Conservation (phyloP, 768 basidiomycete species). For the Pulveroboletus sp. region DNA sequence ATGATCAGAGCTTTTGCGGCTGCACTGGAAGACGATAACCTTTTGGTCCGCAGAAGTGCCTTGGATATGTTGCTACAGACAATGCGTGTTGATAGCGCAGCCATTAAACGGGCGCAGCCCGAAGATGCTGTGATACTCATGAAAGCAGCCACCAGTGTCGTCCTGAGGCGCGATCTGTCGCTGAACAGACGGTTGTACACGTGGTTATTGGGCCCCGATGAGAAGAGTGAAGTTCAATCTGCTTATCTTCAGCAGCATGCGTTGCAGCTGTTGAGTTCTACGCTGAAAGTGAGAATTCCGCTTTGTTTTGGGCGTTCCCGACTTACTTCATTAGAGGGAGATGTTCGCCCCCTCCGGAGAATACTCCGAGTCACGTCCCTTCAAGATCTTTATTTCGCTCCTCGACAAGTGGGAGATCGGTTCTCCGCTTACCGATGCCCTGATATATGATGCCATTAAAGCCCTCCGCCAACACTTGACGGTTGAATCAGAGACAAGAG, state of each 20-base stretch:
- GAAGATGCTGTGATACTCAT: slow-evolving; percentile 82
- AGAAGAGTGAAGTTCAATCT: slow-evolving; percentile 70
- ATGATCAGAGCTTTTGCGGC: slow-evolving; percentile 93
- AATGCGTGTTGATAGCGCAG: slow-evolving; percentile 66
- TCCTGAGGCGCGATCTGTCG: slow-evolving; percentile 87
- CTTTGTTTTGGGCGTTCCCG: slow-evolving; percentile 3
- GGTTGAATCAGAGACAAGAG: slow-evolving; percentile 46
- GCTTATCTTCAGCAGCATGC: slow-evolving; percentile 64
- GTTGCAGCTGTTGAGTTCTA: slow-evolving; percentile 63
- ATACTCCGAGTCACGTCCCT: slow-evolving; percentile 79
- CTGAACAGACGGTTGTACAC: slow-evolving; percentile 89
- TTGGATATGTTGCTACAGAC: slow-evolving; percentile 82
- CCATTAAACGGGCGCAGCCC: slow-evolving; percentile 60
- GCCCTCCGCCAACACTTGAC: slow-evolving; percentile 58
- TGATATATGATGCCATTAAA: slow-evolving; percentile 77
- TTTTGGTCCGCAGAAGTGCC: slow-evolving; percentile 81
- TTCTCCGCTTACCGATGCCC: slow-evolving; percentile 64
- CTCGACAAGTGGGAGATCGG: slow-evolving; percentile 98
- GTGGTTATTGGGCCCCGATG: slow-evolving; percentile 86
- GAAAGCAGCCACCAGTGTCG: slow-evolving; percentile 81
- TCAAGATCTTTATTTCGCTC: slow-evolving; percentile 92
- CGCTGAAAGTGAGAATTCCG: slow-evolving; percentile 53
- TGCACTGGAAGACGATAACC: slow-evolving; percentile 88
- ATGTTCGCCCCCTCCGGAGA: slow-evolving; percentile 70
- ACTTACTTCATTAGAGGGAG: slow-evolving; percentile 48